A percentile compares a stretch with the other conserved stretches of the same genome.
Conservation (phyloP, 176 grass and related monocot species). For the Melocanna baccifera region DNA sequence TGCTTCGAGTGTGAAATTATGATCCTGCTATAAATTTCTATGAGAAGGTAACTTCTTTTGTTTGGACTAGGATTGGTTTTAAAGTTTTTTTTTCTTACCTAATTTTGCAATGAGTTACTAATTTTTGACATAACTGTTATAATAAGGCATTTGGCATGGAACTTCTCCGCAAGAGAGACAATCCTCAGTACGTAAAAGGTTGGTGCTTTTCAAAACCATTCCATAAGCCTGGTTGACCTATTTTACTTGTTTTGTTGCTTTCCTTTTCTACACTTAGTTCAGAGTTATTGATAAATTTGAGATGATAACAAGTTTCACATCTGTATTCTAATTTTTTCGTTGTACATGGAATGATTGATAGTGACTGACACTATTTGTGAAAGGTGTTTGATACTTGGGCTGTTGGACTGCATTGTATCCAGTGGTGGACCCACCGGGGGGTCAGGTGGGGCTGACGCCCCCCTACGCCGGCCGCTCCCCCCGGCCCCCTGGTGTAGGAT, state of each 20-base stretch:
- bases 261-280: background rate
- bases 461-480: too few species aligned
- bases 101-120: slow-evolving; percentile 8
- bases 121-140: slow-evolving; percentile 28
- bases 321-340: too few species aligned
- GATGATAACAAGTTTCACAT: too few species aligned
- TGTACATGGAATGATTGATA: too few species aligned
- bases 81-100: background rate
- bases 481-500: too few species aligned
- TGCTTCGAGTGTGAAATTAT: slow-evolving; percentile 92
- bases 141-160: slow-evolving; percentile 98
- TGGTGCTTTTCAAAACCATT: slow-evolving; percentile 17
- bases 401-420: too few species aligned
- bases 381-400: too few species aligned
- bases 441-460: too few species aligned
- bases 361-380: too few species aligned
- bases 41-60: slow-evolving; percentile 73
- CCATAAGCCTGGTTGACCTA: background rate
- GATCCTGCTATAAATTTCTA: slow-evolving; percentile 83
- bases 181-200: slow-evolving; percentile 95
- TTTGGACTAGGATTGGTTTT: background rate
- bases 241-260: background rate
- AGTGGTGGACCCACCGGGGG: too few species aligned
- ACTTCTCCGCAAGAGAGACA: slow-evolving; percentile 85
- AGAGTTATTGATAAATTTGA: too few species aligned